Evolutionary conservation across 345 rosid genomes (phyloP).

Genomic region (Mercurialis annua): DNA sequence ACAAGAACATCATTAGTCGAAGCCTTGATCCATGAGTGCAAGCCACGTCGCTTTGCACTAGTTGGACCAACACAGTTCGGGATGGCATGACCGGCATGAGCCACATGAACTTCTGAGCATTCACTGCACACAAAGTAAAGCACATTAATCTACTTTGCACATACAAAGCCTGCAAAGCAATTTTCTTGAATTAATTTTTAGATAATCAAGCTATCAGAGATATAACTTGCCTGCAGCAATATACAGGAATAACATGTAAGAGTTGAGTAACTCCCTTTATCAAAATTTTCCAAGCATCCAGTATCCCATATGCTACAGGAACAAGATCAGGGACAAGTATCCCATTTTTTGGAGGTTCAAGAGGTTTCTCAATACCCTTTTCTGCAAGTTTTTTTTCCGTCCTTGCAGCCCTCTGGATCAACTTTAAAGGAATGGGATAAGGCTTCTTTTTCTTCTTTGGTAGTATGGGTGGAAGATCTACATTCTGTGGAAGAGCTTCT

Average conservation of each 20-base stretch:
- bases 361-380: slow-evolving; percentile 75
- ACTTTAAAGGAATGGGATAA: slow-evolving; percentile 62
- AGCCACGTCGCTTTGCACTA: slow-evolving; percentile 42
- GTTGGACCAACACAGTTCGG: slow-evolving; percentile 56
- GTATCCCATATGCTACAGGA: slow-evolving; percentile 65
- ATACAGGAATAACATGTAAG: slow-evolving; percentile 63
- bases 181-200: neutral
- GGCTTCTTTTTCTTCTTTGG: slow-evolving; percentile 88
- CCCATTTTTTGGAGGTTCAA: slow-evolving; percentile 81
- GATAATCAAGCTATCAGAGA: neutral
- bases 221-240: slow-evolving; percentile 61
- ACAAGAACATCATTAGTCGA: slow-evolving; percentile 63
- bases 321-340: slow-evolving; percentile 67
- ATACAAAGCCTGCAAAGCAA: neutral
- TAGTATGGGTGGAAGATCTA: slow-evolving; percentile 68
- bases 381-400: slow-evolving; percentile 68
- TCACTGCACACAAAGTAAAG: slow-evolving; percentile 40
- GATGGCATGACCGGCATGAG: slow-evolving; percentile 57
- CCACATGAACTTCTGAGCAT: slow-evolving; percentile 82
- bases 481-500: slow-evolving; percentile 49
- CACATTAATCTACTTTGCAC: neutral
- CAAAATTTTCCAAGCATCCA: slow-evolving; percentile 77
- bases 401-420: slow-evolving; percentile 59
- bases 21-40: slow-evolving; percentile 73
- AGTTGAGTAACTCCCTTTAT: slow-evolving; percentile 79